These are phyloP conservation scores for Adansonia rubrostipa DNA, from an alignment of 441 rosid genomes.

Conservation along the genomic window DNA sequence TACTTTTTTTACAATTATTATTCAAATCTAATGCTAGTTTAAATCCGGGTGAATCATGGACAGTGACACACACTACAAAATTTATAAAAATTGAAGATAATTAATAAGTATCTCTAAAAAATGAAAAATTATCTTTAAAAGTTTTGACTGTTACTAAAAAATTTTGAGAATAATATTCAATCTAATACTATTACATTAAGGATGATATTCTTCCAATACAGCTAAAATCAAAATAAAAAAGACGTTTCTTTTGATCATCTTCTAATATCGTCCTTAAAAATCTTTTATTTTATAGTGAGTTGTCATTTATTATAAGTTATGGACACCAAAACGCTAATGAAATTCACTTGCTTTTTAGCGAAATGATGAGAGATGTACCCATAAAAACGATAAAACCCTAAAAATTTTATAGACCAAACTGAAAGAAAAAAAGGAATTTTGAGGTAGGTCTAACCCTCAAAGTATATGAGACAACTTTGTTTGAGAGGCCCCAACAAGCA, in stretches of 20 bases:
- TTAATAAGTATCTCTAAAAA: too few relatives aligned
- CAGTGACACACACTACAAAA: constrained; percentile 18
- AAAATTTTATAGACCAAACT: constrained; percentile 30
- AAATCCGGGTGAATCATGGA: constrained; percentile 19
- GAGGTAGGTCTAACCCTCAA: constrained; percentile 39
- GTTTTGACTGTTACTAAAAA: too few relatives aligned
- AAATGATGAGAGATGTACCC: constrained; percentile 30
- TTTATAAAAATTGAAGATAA: too few relatives aligned
- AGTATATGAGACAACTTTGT: constrained; percentile 73
- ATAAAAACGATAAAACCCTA: constrained; percentile 27
- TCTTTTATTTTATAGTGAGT: too few relatives aligned
- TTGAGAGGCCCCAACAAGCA: constrained; percentile 60
- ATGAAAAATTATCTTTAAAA: too few relatives aligned
- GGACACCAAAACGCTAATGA: constrained; percentile 22
- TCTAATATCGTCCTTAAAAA: too few relatives aligned
- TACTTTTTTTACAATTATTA: background rate
- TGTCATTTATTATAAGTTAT: constrained; percentile 15
- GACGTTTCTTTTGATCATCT: too few relatives aligned
- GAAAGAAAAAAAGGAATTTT: constrained; percentile 28
- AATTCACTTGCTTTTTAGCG: constrained; percentile 29
- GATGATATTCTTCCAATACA: too few relatives aligned
- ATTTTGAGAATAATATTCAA: too few relatives aligned
- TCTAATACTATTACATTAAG: too few relatives aligned
- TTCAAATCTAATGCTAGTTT: background rate
- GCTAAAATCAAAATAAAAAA: too few relatives aligned